Base-by-base conservation (phyloP, 2,329 filamentous ascomycete species). In the Penicillium sp. region DNA sequence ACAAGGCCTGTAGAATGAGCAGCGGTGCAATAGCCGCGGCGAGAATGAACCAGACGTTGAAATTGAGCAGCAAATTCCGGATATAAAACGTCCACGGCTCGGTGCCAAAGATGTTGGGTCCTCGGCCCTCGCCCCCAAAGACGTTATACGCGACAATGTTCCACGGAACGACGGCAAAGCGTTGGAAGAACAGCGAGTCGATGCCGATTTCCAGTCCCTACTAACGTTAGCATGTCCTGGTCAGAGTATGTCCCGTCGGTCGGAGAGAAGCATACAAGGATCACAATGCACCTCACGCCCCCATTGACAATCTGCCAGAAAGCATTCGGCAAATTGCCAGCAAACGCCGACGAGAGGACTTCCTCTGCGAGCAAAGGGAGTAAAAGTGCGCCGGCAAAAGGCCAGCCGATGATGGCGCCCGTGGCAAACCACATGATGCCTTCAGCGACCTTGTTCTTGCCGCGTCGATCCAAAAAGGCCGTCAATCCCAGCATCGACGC, bases 31-130 rank as follows among this genome's bases (percentile, higher is more conserved):
- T 84, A 5, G 83, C 69, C 47, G 96, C 72, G 0, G 92, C 92
- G 12, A 97, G 80, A 11, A 91, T 68, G 64, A 97, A 92, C 91
- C 92, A 97, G 47, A 96, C 74, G 69, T 97, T 96, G 79, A 97
- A 99, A 76, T 99, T 99, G 58, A 99, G 80, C 16, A 88, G 77
- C 45, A 99, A 77, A 66, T 99, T 99, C 65, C 90, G 89, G 64
- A 96, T 80, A 73, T 99, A 99, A 70, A 97, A 99, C 53, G 92
- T 88, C 94, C 93, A 97, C 1, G 93, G 90, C 73, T 99, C 94
- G 0, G 90, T 95, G 46, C 94, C 94, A 66, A 97, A 99, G 35
- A 99, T 89, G 55, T 96, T 84, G 0, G 94, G 94, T 0, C 93
- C 94, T 68, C 80, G 82, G 30, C 86, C 89, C 0, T 84, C 82